Base-by-base conservation (phyloP, 805 yeast genomes). In the Tetrapisispora nanseiensis region DNA sequence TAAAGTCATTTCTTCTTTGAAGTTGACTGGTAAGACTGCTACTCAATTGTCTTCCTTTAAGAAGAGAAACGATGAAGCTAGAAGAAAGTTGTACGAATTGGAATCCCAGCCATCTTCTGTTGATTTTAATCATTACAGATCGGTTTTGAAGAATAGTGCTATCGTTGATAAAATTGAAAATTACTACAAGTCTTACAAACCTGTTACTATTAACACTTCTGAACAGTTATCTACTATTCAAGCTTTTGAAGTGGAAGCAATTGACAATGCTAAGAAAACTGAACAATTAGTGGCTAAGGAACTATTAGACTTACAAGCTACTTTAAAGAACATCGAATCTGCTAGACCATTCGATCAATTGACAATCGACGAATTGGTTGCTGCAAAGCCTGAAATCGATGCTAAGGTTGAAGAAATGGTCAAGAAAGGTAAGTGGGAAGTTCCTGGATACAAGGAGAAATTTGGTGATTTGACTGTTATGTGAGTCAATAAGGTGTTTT, bases 261-360 rank as follows among this genome's bases (percentile, higher is more conserved):
- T 92, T 56, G 95, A 85, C 69, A 90, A 89, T 68, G 98, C 98
- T 54, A 78, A 85, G 71, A 78, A 80, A 57, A 92, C 98, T 50
- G 97, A 90, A 74, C 68, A 78, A 50, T 79, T 89, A 56, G 97
- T 92, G 49, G 70, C 79, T 51, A 79, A 81, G 56, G 97, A 92
- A 74, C 75, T 92, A 59, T 71, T 75, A 53, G 87, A 86, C 57
- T 78, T 92, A 65, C 79, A 84, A 67, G 80, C 76, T 69, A 90
- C 98, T 47, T 76, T 92, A 65, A 77, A 78, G 65, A 90, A 92
- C 75, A 92, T 92, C 65, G 95, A 92, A 74, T 70, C 83, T 53
- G 97, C 98, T 47, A 86, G 97, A 75, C 95, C 98, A 59, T 89
- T 92, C 62, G 96, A 86, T 66, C 89, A 92, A 72, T 81, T 92